phyloP scores from a whole-genome alignment of 106 monocot genomes.

The Dendrobium chrysotoxum region DNA sequence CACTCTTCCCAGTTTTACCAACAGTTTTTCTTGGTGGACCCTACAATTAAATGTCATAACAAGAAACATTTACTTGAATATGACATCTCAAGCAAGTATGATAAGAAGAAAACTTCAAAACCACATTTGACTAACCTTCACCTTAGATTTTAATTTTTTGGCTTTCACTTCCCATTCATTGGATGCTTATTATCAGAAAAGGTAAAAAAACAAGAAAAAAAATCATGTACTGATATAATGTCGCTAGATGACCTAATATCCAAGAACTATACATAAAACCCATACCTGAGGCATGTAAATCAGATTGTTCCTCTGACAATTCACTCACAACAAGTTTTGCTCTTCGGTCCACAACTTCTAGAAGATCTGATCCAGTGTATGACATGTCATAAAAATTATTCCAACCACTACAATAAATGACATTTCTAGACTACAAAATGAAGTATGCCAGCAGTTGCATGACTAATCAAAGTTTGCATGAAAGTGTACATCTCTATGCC shows the following conservation, averaged over 20 bases:
- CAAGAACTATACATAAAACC: conserved; percentile 6
- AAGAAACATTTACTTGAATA: neutral
- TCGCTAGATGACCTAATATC: neutral
- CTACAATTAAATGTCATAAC: conserved; percentile 20
- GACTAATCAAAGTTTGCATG: neutral
- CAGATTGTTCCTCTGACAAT: conserved; percentile 71
- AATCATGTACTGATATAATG: neutral
- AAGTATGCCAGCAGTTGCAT: neutral
- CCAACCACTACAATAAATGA: neutral
- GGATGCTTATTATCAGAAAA: conserved; percentile 29
- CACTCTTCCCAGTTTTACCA: conserved; percentile 15
- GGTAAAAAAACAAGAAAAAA: conserved; percentile 7
- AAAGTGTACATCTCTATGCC: neutral
- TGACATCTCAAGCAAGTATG: neutral
- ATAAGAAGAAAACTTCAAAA: neutral
- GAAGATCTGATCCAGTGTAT: conserved; percentile 41
- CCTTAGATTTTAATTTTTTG: conserved; percentile 38
- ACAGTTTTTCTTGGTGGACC: conserved; percentile 27
- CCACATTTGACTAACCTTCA: conserved; percentile 30
- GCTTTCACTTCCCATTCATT: conserved; percentile 44
- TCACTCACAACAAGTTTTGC: conserved; percentile 89
- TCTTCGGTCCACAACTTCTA: conserved; percentile 94
- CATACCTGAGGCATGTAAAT: conserved; percentile 62
- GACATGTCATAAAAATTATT: neutral
- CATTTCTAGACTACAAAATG: neutral